Conservation (phyloP, 371 early-diverging fungal genomes). For the Circinella umbellata region DNA sequence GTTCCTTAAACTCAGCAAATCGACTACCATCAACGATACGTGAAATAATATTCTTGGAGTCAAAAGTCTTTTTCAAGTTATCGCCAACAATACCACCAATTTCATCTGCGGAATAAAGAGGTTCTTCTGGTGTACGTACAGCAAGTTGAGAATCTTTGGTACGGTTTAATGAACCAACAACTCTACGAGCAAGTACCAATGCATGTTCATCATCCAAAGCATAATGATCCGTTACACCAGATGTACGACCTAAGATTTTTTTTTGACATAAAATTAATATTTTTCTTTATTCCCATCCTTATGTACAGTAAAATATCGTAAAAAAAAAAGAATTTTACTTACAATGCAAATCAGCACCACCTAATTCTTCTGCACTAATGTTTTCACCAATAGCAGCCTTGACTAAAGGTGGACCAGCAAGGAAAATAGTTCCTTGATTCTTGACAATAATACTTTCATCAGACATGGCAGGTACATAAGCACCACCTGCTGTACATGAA, state of each 20-base stretch:
- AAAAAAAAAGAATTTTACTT: slow-evolving; percentile 24
- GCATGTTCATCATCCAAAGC: slow-evolving; percentile 95
- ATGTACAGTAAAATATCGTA: not conserved
- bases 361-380: slow-evolving; percentile 94
- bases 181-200: slow-evolving; percentile 83
- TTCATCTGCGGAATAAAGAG: slow-evolving; percentile 85
- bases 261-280: no score
- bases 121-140: slow-evolving; percentile 63
- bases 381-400: slow-evolving; percentile 98
- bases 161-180: slow-evolving; percentile 87
- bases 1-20: slow-evolving; percentile 95
- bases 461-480: slow-evolving; percentile 99
- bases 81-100: slow-evolving; percentile 96
- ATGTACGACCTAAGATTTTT: slow-evolving; percentile 64
- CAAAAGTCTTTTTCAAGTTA: slow-evolving; percentile 91
- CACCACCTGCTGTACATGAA: slow-evolving; percentile 98
- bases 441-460: slow-evolving; percentile 97
- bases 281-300: not conserved
- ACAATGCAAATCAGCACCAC: slow-evolving; percentile 98
- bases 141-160: slow-evolving; percentile 56
- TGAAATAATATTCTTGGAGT: slow-evolving; percentile 93
- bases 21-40: slow-evolving; percentile 95
- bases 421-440: slow-evolving; percentile 97
- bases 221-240: slow-evolving; percentile 96
- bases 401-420: slow-evolving; percentile 96